These are phyloP conservation scores for Botrytis fragariae DNA, from an alignment of 2,329 filamentous ascomycete species.

Conservation along the genomic window DNA sequence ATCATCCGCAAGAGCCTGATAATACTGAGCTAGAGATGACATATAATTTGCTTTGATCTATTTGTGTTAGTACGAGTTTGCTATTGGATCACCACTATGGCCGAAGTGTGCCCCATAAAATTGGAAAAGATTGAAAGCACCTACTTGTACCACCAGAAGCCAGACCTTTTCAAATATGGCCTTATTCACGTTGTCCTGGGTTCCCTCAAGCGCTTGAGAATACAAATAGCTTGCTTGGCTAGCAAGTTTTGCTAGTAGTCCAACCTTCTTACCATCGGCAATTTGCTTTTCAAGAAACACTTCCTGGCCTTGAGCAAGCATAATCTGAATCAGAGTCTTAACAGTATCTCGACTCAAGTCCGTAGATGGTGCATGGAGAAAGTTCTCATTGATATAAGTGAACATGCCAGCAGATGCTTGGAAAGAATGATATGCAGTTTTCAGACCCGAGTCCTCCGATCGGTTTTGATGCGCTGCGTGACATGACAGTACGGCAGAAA, in stretches of 20 bases:
- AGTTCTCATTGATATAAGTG: conserved; percentile 99
- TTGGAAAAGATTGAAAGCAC: conserved; percentile 26
- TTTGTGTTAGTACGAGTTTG: conserved; percentile 21
- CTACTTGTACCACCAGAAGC: conserved; percentile 76
- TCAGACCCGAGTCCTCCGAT: conserved; percentile 86
- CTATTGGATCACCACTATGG: background rate
- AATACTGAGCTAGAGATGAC: conserved; percentile 86
- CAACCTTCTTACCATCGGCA: conserved; percentile 87
- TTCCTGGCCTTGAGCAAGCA: conserved; percentile 93
- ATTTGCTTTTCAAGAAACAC: conserved; percentile 97
- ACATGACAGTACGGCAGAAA: conserved; percentile 92
- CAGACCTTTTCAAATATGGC: conserved; percentile 94
- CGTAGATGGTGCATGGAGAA: conserved; percentile 93
- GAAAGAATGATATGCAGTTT: conserved; percentile 96
- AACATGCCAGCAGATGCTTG: conserved; percentile 99
- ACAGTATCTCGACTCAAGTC: conserved; percentile 94
- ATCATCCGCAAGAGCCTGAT: conserved; percentile 86
- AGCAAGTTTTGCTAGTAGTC: conserved; percentile 85
- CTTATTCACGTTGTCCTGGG: conserved; percentile 88
- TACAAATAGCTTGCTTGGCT: conserved; percentile 90
- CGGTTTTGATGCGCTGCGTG: conserved; percentile 92
- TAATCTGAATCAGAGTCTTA: conserved; percentile 88
- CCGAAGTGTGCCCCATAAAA: background rate
- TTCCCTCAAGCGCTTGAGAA: conserved; percentile 80
- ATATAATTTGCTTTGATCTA: conserved; percentile 78